Percentiles rank a stretch among this genome's conserved stretches.
These are phyloP conservation scores for Mycena galericulata DNA, from an alignment of 768 basidiomycete genomes.

Conservation along the genomic window DNA sequence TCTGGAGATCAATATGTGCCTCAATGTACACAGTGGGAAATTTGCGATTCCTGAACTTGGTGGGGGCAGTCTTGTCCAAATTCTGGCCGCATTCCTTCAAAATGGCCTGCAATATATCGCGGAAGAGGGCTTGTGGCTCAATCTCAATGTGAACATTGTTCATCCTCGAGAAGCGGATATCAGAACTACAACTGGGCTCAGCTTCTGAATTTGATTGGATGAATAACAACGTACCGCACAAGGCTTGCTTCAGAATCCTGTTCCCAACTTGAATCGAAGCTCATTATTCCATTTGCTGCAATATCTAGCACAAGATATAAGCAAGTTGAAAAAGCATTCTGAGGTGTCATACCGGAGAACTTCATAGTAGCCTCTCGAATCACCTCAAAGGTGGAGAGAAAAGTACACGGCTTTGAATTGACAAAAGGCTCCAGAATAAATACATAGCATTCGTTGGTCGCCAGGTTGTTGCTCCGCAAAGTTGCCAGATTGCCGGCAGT, in stretches of 20 bases:
- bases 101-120: too few relatives aligned
- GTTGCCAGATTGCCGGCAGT: constrained; percentile 4
- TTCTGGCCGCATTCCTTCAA: too few relatives aligned
- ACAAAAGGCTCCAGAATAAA: constrained; percentile 15
- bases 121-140: too few relatives aligned
- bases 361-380: background rate
- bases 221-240: background rate
- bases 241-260: constrained; percentile 5
- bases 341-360: background rate
- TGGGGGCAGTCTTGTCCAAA: background rate
- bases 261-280: constrained; percentile 13
- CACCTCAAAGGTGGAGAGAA: constrained; percentile 10
- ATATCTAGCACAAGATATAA: background rate
- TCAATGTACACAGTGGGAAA: constrained; percentile 1
- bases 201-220: background rate
- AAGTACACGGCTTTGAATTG: background rate
- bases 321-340: background rate
- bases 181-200: background rate
- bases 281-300: background rate
- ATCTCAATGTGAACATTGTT: too few relatives aligned
- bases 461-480: constrained; percentile 4
- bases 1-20: too few relatives aligned
- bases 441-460: background rate
- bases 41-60: constrained; percentile 7
- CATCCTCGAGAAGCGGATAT: background rate